Percentiles rank a stretch among this genome's conserved stretches.
phyloP scores from a whole-genome alignment of 768 basidiomycete species.

The Lentinus tigrinus region DNA sequence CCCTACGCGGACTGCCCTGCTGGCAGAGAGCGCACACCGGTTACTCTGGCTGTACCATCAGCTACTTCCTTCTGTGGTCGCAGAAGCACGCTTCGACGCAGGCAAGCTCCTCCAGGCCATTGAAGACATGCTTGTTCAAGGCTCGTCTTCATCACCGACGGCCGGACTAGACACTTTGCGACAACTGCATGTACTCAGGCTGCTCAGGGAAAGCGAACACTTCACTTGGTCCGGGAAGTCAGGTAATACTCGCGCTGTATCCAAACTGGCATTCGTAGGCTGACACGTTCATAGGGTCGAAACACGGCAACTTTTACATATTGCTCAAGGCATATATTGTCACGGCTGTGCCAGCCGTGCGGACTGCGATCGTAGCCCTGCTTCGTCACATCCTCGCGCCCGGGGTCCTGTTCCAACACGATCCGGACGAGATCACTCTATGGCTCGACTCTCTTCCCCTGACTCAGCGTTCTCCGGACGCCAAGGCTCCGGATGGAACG shows the following conservation, averaged over 20 bases:
- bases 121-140: constrained; percentile 5
- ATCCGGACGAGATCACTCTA: constrained; percentile 62
- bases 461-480: constrained; percentile 33
- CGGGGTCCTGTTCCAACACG: constrained; percentile 80
- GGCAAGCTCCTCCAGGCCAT: constrained; percentile 61
- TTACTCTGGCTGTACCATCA: constrained; percentile 85
- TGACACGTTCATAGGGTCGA: constrained; percentile 25
- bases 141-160: constrained; percentile 18
- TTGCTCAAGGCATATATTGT: constrained; percentile 64
- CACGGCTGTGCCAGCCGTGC: constrained; percentile 51
- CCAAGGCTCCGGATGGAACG: constrained; percentile 51
- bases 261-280: background rate
- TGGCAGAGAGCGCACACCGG: constrained; percentile 79
- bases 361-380: constrained; percentile 49
- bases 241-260: constrained; percentile 37
- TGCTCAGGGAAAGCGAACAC: constrained; percentile 75
- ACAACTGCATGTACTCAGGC: constrained; percentile 74
- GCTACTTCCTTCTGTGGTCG: constrained; percentile 68
- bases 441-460: constrained; percentile 74
- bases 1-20: constrained; percentile 51
- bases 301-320: constrained; percentile 68
- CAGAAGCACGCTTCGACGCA: constrained; percentile 82
- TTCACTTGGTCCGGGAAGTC: constrained; percentile 78
- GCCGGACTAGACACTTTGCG: constrained; percentile 53
- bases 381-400: constrained; percentile 63